phyloP scores from a whole-genome alignment of 805 yeast genomes.

The Candida suzukii region DNA sequence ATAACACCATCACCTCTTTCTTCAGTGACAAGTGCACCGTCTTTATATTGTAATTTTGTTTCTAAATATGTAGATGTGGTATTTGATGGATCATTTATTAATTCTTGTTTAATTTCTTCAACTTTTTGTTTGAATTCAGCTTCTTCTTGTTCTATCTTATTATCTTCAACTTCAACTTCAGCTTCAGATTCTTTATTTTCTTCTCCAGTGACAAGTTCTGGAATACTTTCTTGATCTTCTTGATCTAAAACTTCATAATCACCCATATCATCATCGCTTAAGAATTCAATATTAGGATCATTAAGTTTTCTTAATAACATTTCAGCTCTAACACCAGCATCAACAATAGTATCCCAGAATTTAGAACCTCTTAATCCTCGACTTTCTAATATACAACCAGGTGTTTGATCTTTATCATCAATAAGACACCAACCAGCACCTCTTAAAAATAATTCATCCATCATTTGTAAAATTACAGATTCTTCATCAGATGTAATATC shows the following conservation, averaged over 20 bases:
- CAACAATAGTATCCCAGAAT: slow-evolving; percentile 49
- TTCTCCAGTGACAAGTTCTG: slow-evolving; percentile 5
- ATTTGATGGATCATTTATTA: slow-evolving; percentile 48
- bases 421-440: slow-evolving; percentile 92
- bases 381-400: slow-evolving; percentile 72
- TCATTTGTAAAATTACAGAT: slow-evolving; percentile 41
- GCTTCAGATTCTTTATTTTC: slow-evolving; percentile 14
- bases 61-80: slow-evolving; percentile 58
- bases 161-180: slow-evolving; percentile 3
- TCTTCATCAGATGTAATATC: slow-evolving; percentile 36
- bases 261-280: slow-evolving; percentile 32
- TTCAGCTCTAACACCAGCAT: slow-evolving; percentile 90
- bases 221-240: slow-evolving; percentile 4
- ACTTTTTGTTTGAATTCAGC: slow-evolving; percentile 4
- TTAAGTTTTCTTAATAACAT: slow-evolving; percentile 65
- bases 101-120: slow-evolving; percentile 16
- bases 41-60: slow-evolving; percentile 60
- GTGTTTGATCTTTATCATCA: slow-evolving; percentile 66
- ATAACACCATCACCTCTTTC: slow-evolving; percentile 82
- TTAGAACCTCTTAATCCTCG: slow-evolving; percentile 33
- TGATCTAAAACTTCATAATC: slow-evolving; percentile 11
- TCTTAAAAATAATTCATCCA: slow-evolving; percentile 61
- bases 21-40: slow-evolving; percentile 64
- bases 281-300: slow-evolving; percentile 56
- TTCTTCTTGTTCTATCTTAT: not conserved